Conservation (phyloP, 306 rosid species). For the Mimosa bimucronata region DNA sequence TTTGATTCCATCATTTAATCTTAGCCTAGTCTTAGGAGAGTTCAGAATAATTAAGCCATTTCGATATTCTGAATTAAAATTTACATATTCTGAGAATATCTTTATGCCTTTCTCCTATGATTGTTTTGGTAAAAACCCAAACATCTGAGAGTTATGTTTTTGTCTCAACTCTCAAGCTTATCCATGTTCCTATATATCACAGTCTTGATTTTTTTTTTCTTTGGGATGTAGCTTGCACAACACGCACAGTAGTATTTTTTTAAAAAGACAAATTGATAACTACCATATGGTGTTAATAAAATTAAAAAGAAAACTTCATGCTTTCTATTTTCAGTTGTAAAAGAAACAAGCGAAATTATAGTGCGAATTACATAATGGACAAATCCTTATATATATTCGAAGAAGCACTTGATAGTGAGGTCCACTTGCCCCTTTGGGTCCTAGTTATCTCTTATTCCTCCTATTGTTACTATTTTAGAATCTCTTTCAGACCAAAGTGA, state of each 20-base stretch:
- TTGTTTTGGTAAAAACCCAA: no score
- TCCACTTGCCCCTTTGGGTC: neutral
- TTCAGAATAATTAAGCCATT: no score
- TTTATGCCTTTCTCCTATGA: no score
- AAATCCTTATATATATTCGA: neutral
- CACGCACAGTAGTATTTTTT: neutral
- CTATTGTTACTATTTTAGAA: neutral
- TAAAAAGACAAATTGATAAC: neutral
- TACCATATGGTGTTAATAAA: neutral
- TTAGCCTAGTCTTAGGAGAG: no score
- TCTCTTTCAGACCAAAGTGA: neutral
- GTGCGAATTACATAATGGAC: neutral
- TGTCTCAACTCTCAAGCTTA: neutral
- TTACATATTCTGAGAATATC: no score
- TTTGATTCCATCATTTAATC: no score
- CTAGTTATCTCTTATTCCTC: neutral
- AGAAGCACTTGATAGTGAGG: neutral
- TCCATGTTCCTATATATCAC: neutral
- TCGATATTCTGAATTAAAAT: no score
- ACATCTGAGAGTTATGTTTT: neutral
- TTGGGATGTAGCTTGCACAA: neutral
- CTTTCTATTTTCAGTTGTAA: no score
- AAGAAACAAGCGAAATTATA: neutral
- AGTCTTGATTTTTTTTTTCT: no score
- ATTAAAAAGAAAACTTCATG: no score